Percentiles rank a stretch among this genome's conserved stretches.
Conservation (phyloP, 768 basidiomycete genomes). For the Cystofilobasidium macerans region DNA sequence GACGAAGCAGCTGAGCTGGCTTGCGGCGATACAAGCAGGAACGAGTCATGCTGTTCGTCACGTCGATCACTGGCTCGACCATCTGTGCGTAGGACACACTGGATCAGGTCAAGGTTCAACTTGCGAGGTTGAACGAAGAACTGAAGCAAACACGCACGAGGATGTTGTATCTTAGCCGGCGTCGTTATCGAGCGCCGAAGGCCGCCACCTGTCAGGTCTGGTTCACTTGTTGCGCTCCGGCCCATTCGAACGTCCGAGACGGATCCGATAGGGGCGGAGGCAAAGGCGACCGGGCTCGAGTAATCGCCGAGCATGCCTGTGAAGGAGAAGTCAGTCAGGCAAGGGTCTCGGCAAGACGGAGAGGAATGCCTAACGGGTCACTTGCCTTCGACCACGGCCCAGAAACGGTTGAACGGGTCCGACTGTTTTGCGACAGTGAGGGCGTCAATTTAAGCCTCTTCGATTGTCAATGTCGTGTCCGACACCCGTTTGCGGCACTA, state of each 20-base stretch:
- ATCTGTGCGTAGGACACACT: too few relatives aligned
- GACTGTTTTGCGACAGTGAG: background rate
- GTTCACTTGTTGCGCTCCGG: too few relatives aligned
- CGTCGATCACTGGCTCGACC: too few relatives aligned
- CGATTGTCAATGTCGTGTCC: background rate
- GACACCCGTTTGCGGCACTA: background rate
- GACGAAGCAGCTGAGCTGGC: background rate
- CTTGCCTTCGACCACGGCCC: constrained; percentile 19
- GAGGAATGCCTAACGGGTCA: background rate
- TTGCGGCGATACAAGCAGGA: constrained; percentile 12
- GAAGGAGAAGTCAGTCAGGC: background rate
- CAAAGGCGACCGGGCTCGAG: constrained; percentile 18
- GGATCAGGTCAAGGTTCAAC: background rate
- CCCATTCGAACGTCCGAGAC: constrained; percentile 1
- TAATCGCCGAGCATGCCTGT: constrained; percentile 15
- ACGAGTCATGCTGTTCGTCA: constrained; percentile 1
- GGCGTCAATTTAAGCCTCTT: background rate
- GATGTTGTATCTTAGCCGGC: background rate
- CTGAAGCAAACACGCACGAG: background rate
- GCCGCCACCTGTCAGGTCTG: background rate
- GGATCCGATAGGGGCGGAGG: constrained; percentile 18
- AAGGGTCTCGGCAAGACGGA: background rate
- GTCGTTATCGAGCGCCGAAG: background rate
- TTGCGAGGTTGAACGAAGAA: background rate
- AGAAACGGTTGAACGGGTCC: constrained; percentile 19